A percentile compares a stretch with the other conserved stretches of the same genome.
Evolutionary conservation across 371 early-diverging fungal species (phyloP).

Genomic region (Apophysomyces variabilis): DNA sequence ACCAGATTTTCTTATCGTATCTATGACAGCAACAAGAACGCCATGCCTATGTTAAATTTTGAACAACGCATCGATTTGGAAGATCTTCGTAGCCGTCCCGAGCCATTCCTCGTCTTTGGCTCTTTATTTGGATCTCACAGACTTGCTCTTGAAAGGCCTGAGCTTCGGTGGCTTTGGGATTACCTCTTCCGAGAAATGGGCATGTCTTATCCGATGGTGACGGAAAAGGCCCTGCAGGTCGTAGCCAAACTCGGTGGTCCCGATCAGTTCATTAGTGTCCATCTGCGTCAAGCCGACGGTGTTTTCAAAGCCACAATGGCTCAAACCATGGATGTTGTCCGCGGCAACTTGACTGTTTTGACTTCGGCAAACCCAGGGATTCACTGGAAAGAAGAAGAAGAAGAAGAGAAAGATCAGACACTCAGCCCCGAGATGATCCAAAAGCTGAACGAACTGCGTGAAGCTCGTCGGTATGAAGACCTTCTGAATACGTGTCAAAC

Average conservation of each 20-base stretch:
- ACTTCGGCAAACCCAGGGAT: background rate
- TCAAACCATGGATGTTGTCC: constrained; percentile 25
- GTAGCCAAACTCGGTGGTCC: constrained; percentile 32
- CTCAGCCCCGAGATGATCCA: constrained; percentile 1
- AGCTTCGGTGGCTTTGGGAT: constrained; percentile 14
- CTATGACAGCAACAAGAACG: constrained; percentile 21
- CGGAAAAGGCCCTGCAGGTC: constrained; percentile 22
- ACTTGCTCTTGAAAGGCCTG: constrained; percentile 15
- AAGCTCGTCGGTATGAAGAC: background rate
- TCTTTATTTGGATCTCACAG: constrained; percentile 39
- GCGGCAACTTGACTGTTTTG: background rate
- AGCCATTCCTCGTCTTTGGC: constrained; percentile 37
- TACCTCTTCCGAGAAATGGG: constrained; percentile 19
- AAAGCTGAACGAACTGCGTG: background rate
- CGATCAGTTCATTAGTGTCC: constrained; percentile 34
- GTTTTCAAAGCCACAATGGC: constrained; percentile 24
- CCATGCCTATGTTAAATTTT: constrained; percentile 15
- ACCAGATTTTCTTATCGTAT: constrained; percentile 38
- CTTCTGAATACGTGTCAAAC: constrained; percentile 4
- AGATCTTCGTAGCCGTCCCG: constrained; percentile 22
- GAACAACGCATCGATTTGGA: constrained; percentile 20
- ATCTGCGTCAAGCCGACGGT: constrained; percentile 43
- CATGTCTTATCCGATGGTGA: constrained; percentile 28
- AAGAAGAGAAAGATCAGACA: background rate
- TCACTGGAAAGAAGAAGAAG: background rate